Conservation (phyloP, 2,329 filamentous ascomycete species). For the Xylaria sp. region DNA sequence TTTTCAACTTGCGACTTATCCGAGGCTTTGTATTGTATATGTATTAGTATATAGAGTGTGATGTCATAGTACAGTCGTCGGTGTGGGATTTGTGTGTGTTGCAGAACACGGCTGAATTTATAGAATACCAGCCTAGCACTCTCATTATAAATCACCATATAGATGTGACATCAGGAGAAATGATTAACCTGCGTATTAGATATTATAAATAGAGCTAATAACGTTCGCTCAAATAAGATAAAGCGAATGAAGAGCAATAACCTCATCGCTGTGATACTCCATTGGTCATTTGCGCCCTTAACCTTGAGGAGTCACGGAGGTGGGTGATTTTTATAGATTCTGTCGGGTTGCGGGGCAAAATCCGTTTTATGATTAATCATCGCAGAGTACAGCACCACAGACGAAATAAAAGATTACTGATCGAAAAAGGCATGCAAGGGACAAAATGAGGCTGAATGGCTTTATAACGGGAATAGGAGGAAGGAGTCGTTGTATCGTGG, state of each 20-base stretch:
- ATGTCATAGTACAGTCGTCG: not conserved
- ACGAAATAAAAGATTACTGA: not conserved
- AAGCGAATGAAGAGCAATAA: not conserved
- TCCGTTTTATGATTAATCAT: conserved; percentile 28
- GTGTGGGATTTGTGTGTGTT: not conserved
- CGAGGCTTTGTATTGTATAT: not conserved
- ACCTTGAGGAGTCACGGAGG: not conserved
- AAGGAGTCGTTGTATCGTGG: not conserved
- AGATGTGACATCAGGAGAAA: not conserved
- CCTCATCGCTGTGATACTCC: not conserved
- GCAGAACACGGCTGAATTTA: not conserved
- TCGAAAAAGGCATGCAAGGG: not conserved
- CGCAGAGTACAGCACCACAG: not conserved
- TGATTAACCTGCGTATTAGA: not conserved
- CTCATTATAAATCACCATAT: conserved; percentile 12
- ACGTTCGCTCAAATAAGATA: not conserved
- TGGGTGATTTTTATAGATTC: not conserved
- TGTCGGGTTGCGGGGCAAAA: conserved; percentile 9
- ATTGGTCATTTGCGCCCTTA: conserved; percentile 6
- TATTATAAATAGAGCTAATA: not conserved
- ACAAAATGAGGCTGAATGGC: not conserved
- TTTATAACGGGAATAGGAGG: not conserved
- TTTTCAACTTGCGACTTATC: not conserved
- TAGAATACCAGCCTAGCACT: not conserved
- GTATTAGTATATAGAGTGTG: not conserved